Evolutionary conservation across 23 red algal genomes (phyloP).

Genomic region (Gracilaria domingensis): DNA sequence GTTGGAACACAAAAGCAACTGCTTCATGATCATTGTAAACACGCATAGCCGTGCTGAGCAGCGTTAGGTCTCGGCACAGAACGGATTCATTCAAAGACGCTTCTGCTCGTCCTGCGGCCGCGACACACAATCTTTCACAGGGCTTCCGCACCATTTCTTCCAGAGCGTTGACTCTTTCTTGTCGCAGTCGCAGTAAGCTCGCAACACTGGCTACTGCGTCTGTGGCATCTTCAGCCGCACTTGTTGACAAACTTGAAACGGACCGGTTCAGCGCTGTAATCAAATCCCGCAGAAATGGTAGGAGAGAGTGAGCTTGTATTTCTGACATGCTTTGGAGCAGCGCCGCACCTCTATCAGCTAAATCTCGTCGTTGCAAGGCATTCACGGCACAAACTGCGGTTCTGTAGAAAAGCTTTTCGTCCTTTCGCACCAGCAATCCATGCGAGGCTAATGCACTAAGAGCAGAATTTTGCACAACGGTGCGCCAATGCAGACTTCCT

Average conservation of each 20-base stretch:
- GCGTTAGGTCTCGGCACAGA: constrained; percentile 7
- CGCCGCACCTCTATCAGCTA: neutral
- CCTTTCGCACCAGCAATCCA: neutral
- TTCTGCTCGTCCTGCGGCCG: neutral
- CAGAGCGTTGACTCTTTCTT: constrained; percentile 14
- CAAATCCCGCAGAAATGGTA: neutral
- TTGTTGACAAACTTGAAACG: neutral
- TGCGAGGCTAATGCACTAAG: constrained; percentile 18
- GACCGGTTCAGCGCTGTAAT: constrained; percentile 23
- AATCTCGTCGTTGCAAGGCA: neutral
- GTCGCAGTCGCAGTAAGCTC: neutral
- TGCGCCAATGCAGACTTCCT: neutral
- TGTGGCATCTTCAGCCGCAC: constrained; percentile 3
- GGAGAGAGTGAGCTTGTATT: neutral
- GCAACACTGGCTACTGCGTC: constrained; percentile 18
- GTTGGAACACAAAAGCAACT: constrained; percentile 22
- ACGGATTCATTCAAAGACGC: neutral
- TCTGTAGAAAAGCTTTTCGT: constrained; percentile 33
- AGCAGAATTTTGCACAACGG: constrained; percentile 3
- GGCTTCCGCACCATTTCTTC: constrained; percentile 30
- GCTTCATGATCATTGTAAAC: constrained; percentile 40
- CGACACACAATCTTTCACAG: constrained; percentile 31
- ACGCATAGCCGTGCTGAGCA: constrained; percentile 25
- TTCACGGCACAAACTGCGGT: constrained; percentile 23
- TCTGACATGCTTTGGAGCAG: constrained; percentile 7